These are phyloP conservation scores for Fusarium marasasianum DNA, from an alignment of 2,329 filamentous ascomycete genomes.

Conservation along the genomic window DNA sequence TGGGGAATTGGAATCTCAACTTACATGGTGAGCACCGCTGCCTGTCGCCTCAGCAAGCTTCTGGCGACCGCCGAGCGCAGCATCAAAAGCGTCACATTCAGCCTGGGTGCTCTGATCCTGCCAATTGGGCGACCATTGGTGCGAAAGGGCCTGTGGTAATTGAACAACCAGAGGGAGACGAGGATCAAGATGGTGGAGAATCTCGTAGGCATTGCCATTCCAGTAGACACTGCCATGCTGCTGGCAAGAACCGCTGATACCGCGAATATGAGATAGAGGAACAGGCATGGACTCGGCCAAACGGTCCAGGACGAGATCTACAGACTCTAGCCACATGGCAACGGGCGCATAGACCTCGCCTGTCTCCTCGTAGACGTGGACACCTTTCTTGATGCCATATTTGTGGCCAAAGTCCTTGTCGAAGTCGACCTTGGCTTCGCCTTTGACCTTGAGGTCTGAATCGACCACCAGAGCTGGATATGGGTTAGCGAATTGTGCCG, in stretches of 20 bases:
- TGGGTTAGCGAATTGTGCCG: constrained; percentile 6
- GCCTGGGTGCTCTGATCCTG: constrained; percentile 94
- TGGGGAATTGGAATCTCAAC: constrained; percentile 41
- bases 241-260: constrained; percentile 91
- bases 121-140: constrained; percentile 94
- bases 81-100: constrained; percentile 91
- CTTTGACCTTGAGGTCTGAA: constrained; percentile 80
- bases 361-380: constrained; percentile 81
- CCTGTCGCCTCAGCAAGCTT: constrained; percentile 83
- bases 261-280: constrained; percentile 78
- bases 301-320: constrained; percentile 83
- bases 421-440: constrained; percentile 94
- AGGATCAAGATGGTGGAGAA: constrained; percentile 70
- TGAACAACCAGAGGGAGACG: constrained; percentile 75
- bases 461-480: constrained; percentile 79
- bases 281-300: constrained; percentile 70
- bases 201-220: constrained; percentile 73
- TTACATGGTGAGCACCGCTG: constrained; percentile 92
- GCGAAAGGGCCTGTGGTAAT: constrained; percentile 77
- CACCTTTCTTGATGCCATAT: constrained; percentile 88
- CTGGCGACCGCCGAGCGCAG: constrained; percentile 70
- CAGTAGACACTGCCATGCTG: constrained; percentile 99
- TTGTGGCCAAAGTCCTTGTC: constrained; percentile 79
- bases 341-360: constrained; percentile 94
- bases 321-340: constrained; percentile 91